Conservation (phyloP, 371 early-diverging fungal genomes). For the Mortierella sp. region DNA sequence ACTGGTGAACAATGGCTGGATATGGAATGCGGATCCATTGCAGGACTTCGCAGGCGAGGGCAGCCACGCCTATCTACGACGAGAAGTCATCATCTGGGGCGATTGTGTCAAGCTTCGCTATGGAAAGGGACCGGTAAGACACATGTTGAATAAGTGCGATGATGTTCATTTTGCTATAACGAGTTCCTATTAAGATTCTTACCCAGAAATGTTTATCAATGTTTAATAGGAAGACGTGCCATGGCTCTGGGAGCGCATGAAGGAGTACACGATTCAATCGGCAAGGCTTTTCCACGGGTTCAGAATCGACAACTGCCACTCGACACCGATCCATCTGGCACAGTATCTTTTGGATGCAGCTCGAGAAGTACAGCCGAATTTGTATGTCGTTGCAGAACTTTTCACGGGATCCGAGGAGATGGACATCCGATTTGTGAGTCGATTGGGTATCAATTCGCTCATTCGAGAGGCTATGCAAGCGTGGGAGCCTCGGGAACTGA, state of each 20-base stretch:
- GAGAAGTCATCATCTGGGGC: constrained; percentile 97
- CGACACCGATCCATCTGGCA: constrained; percentile 95
- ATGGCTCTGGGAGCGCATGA: constrained; percentile 96
- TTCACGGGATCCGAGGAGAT: constrained; percentile 95
- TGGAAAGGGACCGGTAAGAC: constrained; percentile 76
- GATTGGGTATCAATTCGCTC: constrained; percentile 94
- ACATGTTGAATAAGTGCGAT: not conserved
- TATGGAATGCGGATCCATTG: constrained; percentile 96
- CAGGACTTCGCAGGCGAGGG: constrained; percentile 89
- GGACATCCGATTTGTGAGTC: constrained; percentile 88
- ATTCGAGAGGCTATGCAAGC: constrained; percentile 98
- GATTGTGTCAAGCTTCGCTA: constrained; percentile 98
- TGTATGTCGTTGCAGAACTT: constrained; percentile 96
- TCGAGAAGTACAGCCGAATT: constrained; percentile 83
- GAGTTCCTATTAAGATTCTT: too few species aligned
- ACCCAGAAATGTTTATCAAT: too few species aligned
- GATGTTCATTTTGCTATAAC: too few species aligned
- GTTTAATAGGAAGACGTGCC: constrained; percentile 79
- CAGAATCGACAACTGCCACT: constrained; percentile 98
- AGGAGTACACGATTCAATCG: constrained; percentile 85
- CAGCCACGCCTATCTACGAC: constrained; percentile 88
- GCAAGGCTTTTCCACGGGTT: constrained; percentile 94
- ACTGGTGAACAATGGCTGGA: constrained; percentile 98
- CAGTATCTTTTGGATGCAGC: constrained; percentile 92
- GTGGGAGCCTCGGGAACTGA: constrained; percentile 91